Evolutionary conservation across 495 filamentous ascomycete genomes (phyloP), one percentile per base, ranked within the genome.

Genomic region (Aspergillus campestris): DNA sequence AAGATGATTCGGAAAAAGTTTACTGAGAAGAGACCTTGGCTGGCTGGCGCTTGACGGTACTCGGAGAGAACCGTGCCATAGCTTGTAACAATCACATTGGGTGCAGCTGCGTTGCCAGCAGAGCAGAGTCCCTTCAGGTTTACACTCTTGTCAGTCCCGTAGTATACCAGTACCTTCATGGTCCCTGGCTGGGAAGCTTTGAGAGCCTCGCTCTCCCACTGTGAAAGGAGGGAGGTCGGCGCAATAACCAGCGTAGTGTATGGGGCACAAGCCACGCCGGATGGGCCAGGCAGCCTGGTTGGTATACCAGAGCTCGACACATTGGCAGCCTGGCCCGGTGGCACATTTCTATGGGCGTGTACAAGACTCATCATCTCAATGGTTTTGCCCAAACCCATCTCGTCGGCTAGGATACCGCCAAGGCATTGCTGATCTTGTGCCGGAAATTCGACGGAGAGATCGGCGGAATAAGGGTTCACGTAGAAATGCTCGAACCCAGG

Each of bases 301-400:
- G 84, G 74, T 9, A 59, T 73, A n/a, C 80, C 65, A 15, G 73
- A 70, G n/a, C 49, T 58, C 7, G 64, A 55, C 12, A 49, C 56
- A 31, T 62, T 52, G 12, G 52, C 55, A 14, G 55, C 27, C 40
- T 74, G 71, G 7, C 69, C 51, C 6, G 80, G 69, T 31, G 86
- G 86, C 11, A 58, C 57, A 13, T 45, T 48, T 51, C 74, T 79
- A 62, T 96, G 82, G 0, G 87, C 78, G 61, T 98, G 92, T 31
- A 98, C 78, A 33, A 98, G 69, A 65, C 86, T 89, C 15, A 98
- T 75, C 91, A 96, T 97, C 60, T 98, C 90, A 44, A 98, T 96
- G 0, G 90, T 95, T 62, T 98, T 96, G 8, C 92, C 91, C 10
- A 96, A 69, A 15, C 82, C 83, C 84, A 84, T 90, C 69, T 89